phyloP scores from a whole-genome alignment of 2,329 filamentous ascomycete genomes.

The Aspergillus fijiensis region DNA sequence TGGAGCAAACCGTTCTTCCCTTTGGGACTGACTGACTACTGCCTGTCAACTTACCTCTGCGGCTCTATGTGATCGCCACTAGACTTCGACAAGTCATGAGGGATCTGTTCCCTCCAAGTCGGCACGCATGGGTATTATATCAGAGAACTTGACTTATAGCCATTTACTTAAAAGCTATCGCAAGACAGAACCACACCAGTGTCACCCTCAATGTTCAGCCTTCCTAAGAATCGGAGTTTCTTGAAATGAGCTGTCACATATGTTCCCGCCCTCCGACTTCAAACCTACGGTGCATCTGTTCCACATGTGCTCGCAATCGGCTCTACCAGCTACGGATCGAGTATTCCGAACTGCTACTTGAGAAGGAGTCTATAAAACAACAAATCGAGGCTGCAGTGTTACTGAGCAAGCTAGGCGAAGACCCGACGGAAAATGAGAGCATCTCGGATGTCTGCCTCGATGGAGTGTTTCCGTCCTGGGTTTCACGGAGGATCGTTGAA shows the following conservation, averaged over 20 bases:
- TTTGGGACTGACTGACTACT: too few relatives aligned
- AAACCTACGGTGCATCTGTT: slow-evolving; percentile 66
- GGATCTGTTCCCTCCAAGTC: background rate
- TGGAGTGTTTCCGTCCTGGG: slow-evolving; percentile 25
- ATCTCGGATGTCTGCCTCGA: background rate
- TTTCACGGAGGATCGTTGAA: slow-evolving; percentile 31
- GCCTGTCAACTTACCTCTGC: background rate
- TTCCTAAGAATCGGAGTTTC: slow-evolving; percentile 4
- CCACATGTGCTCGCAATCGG: slow-evolving; percentile 67
- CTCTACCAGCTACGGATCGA: slow-evolving; percentile 66
- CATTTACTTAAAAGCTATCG: background rate
- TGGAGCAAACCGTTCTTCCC: too few relatives aligned
- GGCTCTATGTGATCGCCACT: background rate
- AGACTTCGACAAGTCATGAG: background rate
- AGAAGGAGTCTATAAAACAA: slow-evolving; percentile 54
- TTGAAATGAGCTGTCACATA: slow-evolving; percentile 67
- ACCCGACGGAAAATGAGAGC: background rate
- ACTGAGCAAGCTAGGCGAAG: slow-evolving; percentile 4
- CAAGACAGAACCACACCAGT: background rate
- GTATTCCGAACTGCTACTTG: slow-evolving; percentile 59
- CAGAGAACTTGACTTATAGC: background rate
- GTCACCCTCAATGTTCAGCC: background rate
- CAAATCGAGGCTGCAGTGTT: slow-evolving; percentile 46
- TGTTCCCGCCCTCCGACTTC: slow-evolving; percentile 57
- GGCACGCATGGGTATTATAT: background rate